Evolutionary conservation across 441 rosid species (phyloP).

Genomic region (Brassica balearica): DNA sequence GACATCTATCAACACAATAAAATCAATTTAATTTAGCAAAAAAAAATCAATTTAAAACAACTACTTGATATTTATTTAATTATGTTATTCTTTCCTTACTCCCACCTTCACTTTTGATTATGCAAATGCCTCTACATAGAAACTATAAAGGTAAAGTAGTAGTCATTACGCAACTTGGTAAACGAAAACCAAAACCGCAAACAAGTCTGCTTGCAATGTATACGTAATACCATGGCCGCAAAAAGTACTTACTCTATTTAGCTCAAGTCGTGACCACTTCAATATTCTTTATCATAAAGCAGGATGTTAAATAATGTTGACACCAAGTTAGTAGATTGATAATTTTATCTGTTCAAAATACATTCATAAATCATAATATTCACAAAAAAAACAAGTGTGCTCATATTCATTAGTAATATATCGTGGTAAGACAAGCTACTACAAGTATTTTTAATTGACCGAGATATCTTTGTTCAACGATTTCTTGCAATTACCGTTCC

Average conservation of each 20-base stretch:
- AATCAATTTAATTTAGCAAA: background rate
- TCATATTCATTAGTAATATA: background rate
- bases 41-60: conserved; percentile 1
- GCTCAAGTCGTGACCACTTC: conserved; percentile 1
- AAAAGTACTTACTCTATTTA: conserved; percentile 1
- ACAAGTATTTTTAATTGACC: background rate
- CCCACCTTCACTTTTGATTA: background rate
- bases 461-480: background rate
- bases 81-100: conserved; percentile 2
- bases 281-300: background rate
- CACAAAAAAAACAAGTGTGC: background rate
- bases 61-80: background rate
- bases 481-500: background rate
- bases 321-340: background rate
- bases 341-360: background rate
- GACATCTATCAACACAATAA: background rate
- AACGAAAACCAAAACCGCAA: conserved; percentile 5
- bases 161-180: conserved; percentile 33
- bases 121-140: background rate
- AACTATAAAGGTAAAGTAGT: conserved; percentile 23
- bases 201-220: conserved; percentile 25
- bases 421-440: background rate
- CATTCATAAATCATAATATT: background rate
- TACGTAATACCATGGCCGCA: conserved; percentile 19
- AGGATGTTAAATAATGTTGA: background rate